A percentile compares a stretch with the other conserved stretches of the same genome.
Evolutionary conservation across 2,329 filamentous ascomycete genomes (phyloP).

Genomic region (Diaporthe helianthi): DNA sequence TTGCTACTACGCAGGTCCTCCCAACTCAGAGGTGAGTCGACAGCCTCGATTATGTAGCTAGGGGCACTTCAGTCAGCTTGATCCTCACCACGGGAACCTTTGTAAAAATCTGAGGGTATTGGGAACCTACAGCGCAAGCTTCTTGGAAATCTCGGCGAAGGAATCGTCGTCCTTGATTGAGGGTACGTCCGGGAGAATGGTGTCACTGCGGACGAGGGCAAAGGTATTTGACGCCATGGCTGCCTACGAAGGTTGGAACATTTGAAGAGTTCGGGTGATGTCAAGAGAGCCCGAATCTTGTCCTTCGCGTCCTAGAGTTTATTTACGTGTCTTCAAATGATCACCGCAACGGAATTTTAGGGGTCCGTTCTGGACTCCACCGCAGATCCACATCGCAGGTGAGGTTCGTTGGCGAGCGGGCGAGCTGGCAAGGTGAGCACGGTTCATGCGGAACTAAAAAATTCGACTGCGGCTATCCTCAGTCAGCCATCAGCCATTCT

Average conservation of each 20-base stretch:
- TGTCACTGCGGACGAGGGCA: background rate
- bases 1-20: slow-evolving; percentile 30
- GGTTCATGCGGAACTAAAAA: slow-evolving; percentile 20
- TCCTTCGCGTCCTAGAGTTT: background rate
- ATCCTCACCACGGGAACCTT: background rate
- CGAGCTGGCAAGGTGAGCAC: slow-evolving; percentile 28
- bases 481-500: slow-evolving; percentile 14
- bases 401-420: slow-evolving; percentile 22
- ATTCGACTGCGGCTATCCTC: background rate
- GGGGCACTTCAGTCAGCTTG: background rate
- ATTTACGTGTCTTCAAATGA: slow-evolving; percentile 21
- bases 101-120: background rate
- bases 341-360: slow-evolving; percentile 23
- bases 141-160: slow-evolving; percentile 30
- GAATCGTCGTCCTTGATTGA: slow-evolving; percentile 19
- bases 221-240: slow-evolving; percentile 7
- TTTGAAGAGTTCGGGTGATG: slow-evolving; percentile 11
- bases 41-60: slow-evolving; percentile 30
- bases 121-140: slow-evolving; percentile 26
- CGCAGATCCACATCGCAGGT: slow-evolving; percentile 23
- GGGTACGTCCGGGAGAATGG: slow-evolving; percentile 13
- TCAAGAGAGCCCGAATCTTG: background rate
- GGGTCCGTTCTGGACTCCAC: slow-evolving; percentile 22
- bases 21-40: slow-evolving; percentile 26
- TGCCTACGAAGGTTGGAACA: no score